Evolutionary conservation across 768 basidiomycete species (phyloP), one percentile per base, ranked within the genome.

Genomic region (Hygrocybe punicea): DNA sequence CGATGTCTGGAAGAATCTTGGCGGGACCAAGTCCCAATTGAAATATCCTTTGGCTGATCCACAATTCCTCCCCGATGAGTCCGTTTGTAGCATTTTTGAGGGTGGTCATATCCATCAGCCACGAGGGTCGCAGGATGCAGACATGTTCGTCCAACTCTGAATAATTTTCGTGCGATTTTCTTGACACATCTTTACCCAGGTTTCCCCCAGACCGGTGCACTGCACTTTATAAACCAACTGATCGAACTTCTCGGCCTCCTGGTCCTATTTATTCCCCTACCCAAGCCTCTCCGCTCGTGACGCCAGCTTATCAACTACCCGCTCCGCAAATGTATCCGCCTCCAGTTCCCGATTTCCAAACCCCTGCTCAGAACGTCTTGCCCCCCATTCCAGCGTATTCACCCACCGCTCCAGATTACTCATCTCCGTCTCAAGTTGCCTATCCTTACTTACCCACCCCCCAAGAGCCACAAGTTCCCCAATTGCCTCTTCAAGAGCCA

Each of bases 1-100:
- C 13, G 36, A 53, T 3, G 19, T 53, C 39, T 53, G 51, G 51
- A 16, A 17, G 33, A 37, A 42, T 2, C 51, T 53, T 21, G 51
- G 51, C n/a, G 51, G 17, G 11, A 36, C 29, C 51, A 42, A 53
- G 51, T 53, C 51, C 10, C 19, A 24, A 9, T 42, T 53, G 8
- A 33, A 33, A 42, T 53, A 53, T 39, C 51, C 51, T 2, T 19
- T 53, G n/a, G 51, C 37, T 13, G 51, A 53, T 53, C 51, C 51
- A 17, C 51, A 53, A n/a, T 53, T 53, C 36, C 51, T 53, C 21
- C 51, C 51, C 24, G 51, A 53, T 53, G 51, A 33, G 25, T 53
- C 51, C 24, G 24, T 42, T 24, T 53, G 51, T 34, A 37, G 10
- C n/a, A 21, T 53, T n/a, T 53, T 53, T 25, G 36, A 53, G 37